Percentiles rank a stretch among this genome's conserved stretches.
These are phyloP conservation scores for Suillus cothurnatus DNA, from an alignment of 768 basidiomycete species.

Conservation along the genomic window DNA sequence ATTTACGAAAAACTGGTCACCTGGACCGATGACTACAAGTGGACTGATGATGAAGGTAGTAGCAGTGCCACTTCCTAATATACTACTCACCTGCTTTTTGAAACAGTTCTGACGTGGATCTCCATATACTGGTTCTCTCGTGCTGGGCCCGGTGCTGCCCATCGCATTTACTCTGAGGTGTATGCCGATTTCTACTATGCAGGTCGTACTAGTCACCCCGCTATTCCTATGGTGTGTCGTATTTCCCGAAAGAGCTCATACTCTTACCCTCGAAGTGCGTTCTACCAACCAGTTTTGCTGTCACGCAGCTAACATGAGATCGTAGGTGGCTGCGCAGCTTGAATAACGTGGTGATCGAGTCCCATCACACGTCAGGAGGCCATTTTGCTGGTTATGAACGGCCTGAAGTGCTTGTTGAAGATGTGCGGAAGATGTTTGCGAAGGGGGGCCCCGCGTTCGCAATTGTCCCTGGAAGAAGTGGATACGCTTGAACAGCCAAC, in stretches of 20 bases:
- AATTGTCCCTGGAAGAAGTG: constrained; percentile 46
- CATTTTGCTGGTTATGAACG: constrained; percentile 58
- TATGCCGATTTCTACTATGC: background rate
- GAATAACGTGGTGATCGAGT: constrained; percentile 46
- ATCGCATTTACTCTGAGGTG: constrained; percentile 22
- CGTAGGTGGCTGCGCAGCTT: constrained; percentile 41
- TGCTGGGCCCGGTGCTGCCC: constrained; percentile 24
- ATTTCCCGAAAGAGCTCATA: constrained; percentile 63
- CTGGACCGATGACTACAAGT: constrained; percentile 51
- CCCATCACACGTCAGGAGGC: constrained; percentile 49
- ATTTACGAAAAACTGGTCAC: constrained; percentile 48
- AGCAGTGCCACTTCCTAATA: background rate
- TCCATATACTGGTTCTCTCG: constrained; percentile 39
- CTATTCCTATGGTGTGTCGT: constrained; percentile 69
- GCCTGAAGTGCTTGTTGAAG: constrained; percentile 47
- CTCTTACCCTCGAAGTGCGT: constrained; percentile 46
- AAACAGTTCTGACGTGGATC: constrained; percentile 34
- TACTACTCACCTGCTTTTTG: constrained; percentile 6
- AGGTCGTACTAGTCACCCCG: background rate
- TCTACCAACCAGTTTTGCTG: background rate
- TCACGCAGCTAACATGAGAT: background rate
- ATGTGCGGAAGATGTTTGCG: constrained; percentile 57
- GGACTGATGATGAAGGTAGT: constrained; percentile 55
- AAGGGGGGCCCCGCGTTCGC: constrained; percentile 49
- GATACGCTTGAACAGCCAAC: constrained; percentile 34